Evolutionary conservation across 306 rosid species (phyloP).

Genomic region (Fragaria iinumae): DNA sequence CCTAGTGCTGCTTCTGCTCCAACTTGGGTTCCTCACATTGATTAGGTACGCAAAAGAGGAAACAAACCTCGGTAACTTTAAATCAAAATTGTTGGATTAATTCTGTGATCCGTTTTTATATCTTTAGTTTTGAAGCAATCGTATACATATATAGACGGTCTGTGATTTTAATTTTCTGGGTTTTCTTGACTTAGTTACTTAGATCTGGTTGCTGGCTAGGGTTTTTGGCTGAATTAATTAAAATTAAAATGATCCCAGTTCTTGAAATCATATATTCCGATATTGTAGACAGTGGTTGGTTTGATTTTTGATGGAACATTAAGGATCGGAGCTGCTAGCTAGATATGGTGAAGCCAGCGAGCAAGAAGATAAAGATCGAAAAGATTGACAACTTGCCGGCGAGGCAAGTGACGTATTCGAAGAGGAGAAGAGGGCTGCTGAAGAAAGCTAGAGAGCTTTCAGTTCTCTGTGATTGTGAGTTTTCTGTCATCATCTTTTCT

Average conservation of each 20-base stretch:
- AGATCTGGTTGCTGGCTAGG: neutral
- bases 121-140: neutral
- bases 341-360: neutral
- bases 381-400: conserved; percentile 45
- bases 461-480: conserved; percentile 44
- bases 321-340: neutral
- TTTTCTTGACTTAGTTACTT: neutral
- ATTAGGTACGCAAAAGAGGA: no score
- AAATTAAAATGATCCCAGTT: neutral
- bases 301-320: neutral
- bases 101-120: neutral
- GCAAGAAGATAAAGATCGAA: conserved; percentile 38
- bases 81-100: no score
- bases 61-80: no score
- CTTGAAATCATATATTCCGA: neutral
- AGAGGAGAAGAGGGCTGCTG: conserved; percentile 45
- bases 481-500: conserved; percentile 41
- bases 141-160: no score
- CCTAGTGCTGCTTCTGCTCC: no score
- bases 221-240: neutral
- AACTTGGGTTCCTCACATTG: no score
- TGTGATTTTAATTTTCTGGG: neutral
- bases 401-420: conserved; percentile 50
- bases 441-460: conserved; percentile 52
- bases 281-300: neutral